Evolutionary conservation across 1,139 yeast genomes (phyloP).

Genomic region (Kodamaea anthophila): DNA sequence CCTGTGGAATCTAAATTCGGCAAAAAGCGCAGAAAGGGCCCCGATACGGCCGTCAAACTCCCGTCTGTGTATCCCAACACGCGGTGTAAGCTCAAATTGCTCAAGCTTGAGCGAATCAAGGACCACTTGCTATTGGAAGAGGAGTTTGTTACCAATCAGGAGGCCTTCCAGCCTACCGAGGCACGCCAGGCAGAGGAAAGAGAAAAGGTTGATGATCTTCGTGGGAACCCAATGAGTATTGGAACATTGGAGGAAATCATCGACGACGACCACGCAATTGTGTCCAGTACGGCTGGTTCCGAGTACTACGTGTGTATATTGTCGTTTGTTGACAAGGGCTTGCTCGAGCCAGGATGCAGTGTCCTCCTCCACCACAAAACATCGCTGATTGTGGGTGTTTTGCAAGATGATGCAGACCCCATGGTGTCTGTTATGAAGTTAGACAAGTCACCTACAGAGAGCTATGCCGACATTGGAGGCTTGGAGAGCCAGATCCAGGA

Average conservation of each 20-base stretch:
- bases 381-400: slow-evolving; percentile 88
- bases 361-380: slow-evolving; percentile 93
- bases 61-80: slow-evolving; percentile 91
- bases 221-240: slow-evolving; percentile 95
- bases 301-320: slow-evolving; percentile 94
- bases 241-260: slow-evolving; percentile 96
- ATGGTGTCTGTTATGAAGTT: slow-evolving; percentile 97
- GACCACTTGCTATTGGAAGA: slow-evolving; percentile 93
- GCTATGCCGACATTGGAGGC: slow-evolving; percentile 97
- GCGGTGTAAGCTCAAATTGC: slow-evolving; percentile 82
- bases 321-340: slow-evolving; percentile 96
- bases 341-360: slow-evolving; percentile 97
- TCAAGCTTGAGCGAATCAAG: slow-evolving; percentile 92
- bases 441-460: slow-evolving; percentile 95
- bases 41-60: slow-evolving; percentile 76
- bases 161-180: slow-evolving; percentile 91
- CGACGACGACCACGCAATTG: slow-evolving; percentile 98
- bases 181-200: slow-evolving; percentile 96
- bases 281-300: slow-evolving; percentile 91
- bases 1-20: slow-evolving; percentile 95
- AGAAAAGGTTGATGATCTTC: slow-evolving; percentile 87
- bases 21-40: slow-evolving; percentile 86
- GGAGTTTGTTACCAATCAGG: slow-evolving; percentile 93
- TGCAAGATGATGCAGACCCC: slow-evolving; percentile 96
- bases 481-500: slow-evolving; percentile 99